Evolutionary conservation across 306 rosid genomes (phyloP).

Genomic region (Sicyos edulis): DNA sequence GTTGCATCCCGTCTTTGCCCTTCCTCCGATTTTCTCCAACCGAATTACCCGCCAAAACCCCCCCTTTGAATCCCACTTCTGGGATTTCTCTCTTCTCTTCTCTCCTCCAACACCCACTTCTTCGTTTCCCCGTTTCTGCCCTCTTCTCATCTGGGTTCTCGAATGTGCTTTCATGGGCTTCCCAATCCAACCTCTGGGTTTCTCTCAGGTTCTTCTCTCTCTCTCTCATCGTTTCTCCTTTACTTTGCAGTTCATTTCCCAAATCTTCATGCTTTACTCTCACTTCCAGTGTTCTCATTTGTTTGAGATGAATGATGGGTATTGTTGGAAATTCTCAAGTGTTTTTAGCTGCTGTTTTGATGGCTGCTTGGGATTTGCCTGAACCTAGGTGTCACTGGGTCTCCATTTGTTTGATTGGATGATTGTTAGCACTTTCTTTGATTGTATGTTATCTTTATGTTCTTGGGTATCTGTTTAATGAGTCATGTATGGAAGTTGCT

Average conservation of each 20-base stretch:
- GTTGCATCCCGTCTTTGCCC: slow-evolving; percentile 33
- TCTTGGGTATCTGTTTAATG: not conserved
- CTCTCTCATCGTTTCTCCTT: not conserved
- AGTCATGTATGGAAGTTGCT: not conserved
- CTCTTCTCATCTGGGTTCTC: slow-evolving; percentile 1
- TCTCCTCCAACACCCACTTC: slow-evolving; percentile 25
- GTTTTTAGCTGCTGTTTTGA: not conserved
- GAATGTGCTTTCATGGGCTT: not conserved
- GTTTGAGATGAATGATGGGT: no score
- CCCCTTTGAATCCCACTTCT: slow-evolving; percentile 42
- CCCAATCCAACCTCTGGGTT: not conserved
- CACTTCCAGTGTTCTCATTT: no score
- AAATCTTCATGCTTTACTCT: no score
- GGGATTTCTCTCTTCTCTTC: not conserved
- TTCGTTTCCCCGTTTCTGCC: not conserved
- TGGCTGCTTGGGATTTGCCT: not conserved
- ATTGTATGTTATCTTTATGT: not conserved
- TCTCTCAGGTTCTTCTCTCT: not conserved
- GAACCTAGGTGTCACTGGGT: not conserved
- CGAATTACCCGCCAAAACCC: slow-evolving; percentile 66
- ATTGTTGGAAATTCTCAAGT: no score
- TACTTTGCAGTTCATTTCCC: not conserved
- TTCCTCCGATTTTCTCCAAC: slow-evolving; percentile 58
- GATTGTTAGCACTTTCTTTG: not conserved
- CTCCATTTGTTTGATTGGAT: not conserved